Evolutionary conservation across 495 filamentous ascomycete genomes (phyloP).

Genomic region (Aspergillus biplanus): DNA sequence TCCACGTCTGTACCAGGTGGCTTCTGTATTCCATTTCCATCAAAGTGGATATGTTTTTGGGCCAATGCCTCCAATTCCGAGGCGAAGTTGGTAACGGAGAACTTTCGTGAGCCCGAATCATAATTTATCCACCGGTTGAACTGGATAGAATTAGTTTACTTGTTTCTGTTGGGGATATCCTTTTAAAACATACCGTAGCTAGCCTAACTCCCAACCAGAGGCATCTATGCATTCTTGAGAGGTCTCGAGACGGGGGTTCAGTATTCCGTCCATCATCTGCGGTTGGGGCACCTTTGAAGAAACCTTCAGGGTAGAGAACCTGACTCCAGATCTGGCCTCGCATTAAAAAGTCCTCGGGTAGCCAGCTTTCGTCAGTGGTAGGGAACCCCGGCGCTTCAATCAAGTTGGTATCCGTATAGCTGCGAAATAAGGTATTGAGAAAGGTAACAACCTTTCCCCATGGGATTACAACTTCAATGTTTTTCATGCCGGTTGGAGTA

Average conservation of each 20-base stretch:
- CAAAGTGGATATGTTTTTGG: slow-evolving; percentile 26
- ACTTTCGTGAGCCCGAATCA: slow-evolving; percentile 26
- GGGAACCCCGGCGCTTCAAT: slow-evolving; percentile 59
- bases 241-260: slow-evolving; percentile 66
- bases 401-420: slow-evolving; percentile 42
- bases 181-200: slow-evolving; percentile 49
- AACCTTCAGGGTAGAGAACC: slow-evolving; percentile 67
- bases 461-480: slow-evolving; percentile 61
- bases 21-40: slow-evolving; percentile 3
- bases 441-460: slow-evolving; percentile 67
- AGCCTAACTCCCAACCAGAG: slow-evolving; percentile 70
- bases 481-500: slow-evolving; percentile 52
- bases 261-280: slow-evolving; percentile 79
- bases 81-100: slow-evolving; percentile 38
- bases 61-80: slow-evolving; percentile 30
- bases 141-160: slow-evolving; percentile 30
- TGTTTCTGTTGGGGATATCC: not conserved
- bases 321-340: slow-evolving; percentile 75
- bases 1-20: slow-evolving; percentile 7
- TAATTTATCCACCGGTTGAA: slow-evolving; percentile 49
- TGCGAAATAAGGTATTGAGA: slow-evolving; percentile 64
- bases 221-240: slow-evolving; percentile 71
- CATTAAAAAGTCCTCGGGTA: slow-evolving; percentile 84
- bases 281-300: slow-evolving; percentile 68
- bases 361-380: slow-evolving; percentile 58